Evolutionary conservation across 2,329 filamentous ascomycete species (phyloP), one percentile per base, ranked within the genome.

Genomic region (Pseudogymnoascus verrucosus): DNA sequence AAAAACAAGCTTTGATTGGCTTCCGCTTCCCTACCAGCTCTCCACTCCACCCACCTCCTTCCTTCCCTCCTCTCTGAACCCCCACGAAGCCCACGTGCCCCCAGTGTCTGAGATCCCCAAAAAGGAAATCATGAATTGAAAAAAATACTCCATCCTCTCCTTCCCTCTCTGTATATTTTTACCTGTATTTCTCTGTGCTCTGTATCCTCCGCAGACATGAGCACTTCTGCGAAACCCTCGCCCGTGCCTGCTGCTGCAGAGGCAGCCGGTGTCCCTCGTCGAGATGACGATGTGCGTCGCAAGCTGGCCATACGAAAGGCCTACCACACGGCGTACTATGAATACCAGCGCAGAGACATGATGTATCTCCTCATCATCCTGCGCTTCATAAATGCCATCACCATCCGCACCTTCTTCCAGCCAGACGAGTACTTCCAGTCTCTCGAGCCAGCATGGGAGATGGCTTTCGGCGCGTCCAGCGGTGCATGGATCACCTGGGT

Each of bases 381-480:
- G 67, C 90, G 95, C 63, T 82, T 93, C 67, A 75, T 90, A 74
- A 96, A 96, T 77, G 87, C 91, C 34, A 80, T 95, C 69, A 85
- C 82, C 66, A 80, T 96, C 64, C 81, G 84, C 68, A 98, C 95
- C 19, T 99, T 97, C 75, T 99, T 99, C 78, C 95, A 99, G 76
- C 95, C 95, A 28, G 95, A 99, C 78, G 95, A 99, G 76, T 98
- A 91, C 79, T 99, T 95, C 72, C 95, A 99, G 74, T 89, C 92
- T 1, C 84, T 98, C 51, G 95, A 99, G 78, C 93, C 95, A 62
- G 95, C 95, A 68, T 98, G 93, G 93, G 81, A 87, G 70, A 82
- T 95, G 63, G 89, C 90, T 2, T 97, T 96, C 80, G 93, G 93
- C 21, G 72, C 79, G 2, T 74, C 81, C 12, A 89, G 88, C 75